A percentile compares a stretch with the other conserved stretches of the same genome.
Conservation (phyloP, 176 grass and related monocot genomes). For the Oropetium thomaeum region DNA sequence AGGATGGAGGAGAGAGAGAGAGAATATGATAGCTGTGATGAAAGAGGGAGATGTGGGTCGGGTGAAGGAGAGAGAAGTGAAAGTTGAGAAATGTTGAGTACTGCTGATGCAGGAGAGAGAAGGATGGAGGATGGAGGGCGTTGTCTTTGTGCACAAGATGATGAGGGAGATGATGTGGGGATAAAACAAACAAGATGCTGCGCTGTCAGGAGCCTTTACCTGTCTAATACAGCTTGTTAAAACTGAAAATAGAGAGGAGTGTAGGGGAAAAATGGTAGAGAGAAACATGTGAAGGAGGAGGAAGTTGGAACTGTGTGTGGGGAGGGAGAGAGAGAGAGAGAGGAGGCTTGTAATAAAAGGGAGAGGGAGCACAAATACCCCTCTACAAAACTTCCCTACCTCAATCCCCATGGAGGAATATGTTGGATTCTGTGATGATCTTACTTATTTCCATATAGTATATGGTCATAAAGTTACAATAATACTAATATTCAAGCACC, state of each 20-base stretch:
- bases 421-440: conserved; percentile 46
- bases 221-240: conserved; percentile 57
- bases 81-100: conserved; percentile 46
- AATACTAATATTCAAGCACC: no score
- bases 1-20: conserved; percentile 29
- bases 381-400: conserved; percentile 54
- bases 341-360: conserved; percentile 47
- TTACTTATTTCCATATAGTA: conserved; percentile 22
- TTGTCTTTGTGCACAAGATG: conserved; percentile 47
- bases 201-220: conserved; percentile 79
- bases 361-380: conserved; percentile 44
- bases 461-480: conserved; percentile 18
- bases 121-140: background rate
- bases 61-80: conserved; percentile 37
- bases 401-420: conserved; percentile 57
- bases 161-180: conserved; percentile 65
- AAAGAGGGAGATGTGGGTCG: conserved; percentile 34
- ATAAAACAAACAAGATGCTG: conserved; percentile 99
- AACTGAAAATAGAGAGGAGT: conserved; percentile 44
- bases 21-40: conserved; percentile 53
- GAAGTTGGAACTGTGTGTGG: conserved; percentile 26
- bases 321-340: conserved; percentile 19
- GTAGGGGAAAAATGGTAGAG: conserved; percentile 40
- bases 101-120: conserved; percentile 16
- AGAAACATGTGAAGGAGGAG: conserved; percentile 38